Evolutionary conservation across 768 basidiomycete species (phyloP).

Genomic region (Termitomyces sp.): DNA sequence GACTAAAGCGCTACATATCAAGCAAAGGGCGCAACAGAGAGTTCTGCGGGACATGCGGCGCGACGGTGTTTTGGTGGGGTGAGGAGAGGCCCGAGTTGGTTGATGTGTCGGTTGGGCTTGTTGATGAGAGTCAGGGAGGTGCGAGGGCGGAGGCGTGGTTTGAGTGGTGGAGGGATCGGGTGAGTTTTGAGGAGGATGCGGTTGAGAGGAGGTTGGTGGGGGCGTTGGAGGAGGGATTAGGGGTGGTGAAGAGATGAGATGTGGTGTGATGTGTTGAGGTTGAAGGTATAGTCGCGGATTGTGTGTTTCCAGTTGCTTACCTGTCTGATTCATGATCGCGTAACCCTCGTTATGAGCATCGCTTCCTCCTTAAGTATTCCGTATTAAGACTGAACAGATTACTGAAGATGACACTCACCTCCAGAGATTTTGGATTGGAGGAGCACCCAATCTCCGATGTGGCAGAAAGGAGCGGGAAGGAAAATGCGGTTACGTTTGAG

Average conservation of each 20-base stretch:
- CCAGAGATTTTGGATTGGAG: no score
- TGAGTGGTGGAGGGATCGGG: conserved; percentile 17
- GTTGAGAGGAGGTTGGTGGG: conserved; percentile 10
- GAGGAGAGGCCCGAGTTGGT: conserved; percentile 20
- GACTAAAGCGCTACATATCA: conserved; percentile 21
- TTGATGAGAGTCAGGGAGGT: conserved; percentile 14
- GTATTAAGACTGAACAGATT: no score
- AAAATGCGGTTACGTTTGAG: no score
- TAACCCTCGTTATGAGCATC: no score
- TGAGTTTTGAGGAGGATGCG: conserved; percentile 18
- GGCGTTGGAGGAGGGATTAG: conserved; percentile 12
- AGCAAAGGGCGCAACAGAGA: conserved; percentile 22
- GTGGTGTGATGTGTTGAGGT: no score
- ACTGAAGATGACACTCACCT: no score
- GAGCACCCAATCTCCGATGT: no score
- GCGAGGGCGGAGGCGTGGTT: conserved; percentile 18
- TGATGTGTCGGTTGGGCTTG: conserved; percentile 20
- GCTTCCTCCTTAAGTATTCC: no score
- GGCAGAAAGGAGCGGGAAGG: no score
- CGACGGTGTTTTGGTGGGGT: conserved; percentile 27
- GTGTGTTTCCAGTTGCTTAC: no score
- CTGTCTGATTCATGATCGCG: no score
- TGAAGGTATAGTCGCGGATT: no score
- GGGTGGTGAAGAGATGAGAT: background rate
- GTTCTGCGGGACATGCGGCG: conserved; percentile 28